Base-by-base conservation (phyloP, 176 grass and related monocot species). In the Aegilops longissima region DNA sequence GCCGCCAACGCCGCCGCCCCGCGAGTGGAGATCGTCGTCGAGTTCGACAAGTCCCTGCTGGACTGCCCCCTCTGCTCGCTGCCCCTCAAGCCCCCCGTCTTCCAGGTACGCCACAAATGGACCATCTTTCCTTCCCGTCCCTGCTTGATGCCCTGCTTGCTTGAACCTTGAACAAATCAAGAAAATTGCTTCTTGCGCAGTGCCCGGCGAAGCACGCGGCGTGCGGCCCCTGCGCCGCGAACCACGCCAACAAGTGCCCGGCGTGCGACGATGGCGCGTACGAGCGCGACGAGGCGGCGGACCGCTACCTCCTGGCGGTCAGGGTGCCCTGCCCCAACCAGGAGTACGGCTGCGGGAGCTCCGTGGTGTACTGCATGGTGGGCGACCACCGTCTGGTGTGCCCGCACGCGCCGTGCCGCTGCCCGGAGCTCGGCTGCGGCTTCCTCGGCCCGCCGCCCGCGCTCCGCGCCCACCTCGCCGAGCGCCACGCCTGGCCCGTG, bases 281-380 rank as follows among this genome's bases (percentile, higher is more conserved):
- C 65, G 65, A 68, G 65, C 65, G 31, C 75, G 45, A 35, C 0
- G 8, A 16, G 5, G 45, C 18, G 31, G 44, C 52, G 3, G 34
- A 86, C 47, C 5, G 5, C 39, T 58, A 9, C 84, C 10, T 86
- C 64, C 14, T 36, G 47, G 84, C 64, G 14, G 84, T 64, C n/a
- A 39, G 45, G 33, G 84, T 86, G 23, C 33, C 63, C n/a, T 86
- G 84, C 84, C 84, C 84, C 31, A 59, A 42, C 84, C 23, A 59
- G 84, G 2, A 3, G 5, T 69, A 78, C 75, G 74, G 83, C 8
- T 85, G 83, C 74, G 20, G 4, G 44, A 0, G 3, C 44, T 67
- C 73, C 44, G 45, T 85, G 52, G 52, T 56, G 52, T 56, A 68
- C 65, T 34, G 30, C 65, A 6, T 18, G 30, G 13, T 3, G 2